A percentile compares a stretch with the other conserved stretches of the same genome.
These are phyloP conservation scores for Pascua guehoae DNA, from an alignment of 1,284 basidiomycete species.

Conservation along the genomic window DNA sequence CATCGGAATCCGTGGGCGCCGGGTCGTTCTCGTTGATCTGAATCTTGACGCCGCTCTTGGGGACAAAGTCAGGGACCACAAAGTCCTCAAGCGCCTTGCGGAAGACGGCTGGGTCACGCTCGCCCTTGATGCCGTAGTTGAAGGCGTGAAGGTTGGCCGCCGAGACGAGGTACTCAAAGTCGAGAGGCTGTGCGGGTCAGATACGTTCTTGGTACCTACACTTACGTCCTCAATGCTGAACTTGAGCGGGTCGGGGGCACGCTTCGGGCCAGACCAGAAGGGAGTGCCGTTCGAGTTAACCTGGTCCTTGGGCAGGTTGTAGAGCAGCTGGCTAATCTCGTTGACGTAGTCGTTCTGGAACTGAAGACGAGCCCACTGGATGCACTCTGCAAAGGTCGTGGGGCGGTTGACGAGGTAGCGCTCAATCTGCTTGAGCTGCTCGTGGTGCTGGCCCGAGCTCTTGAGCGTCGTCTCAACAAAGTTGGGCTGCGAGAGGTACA, in stretches of 20 bases:
- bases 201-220: conserved; percentile 10
- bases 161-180: conserved; percentile 85
- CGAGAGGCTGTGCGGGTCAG: conserved; percentile 61
- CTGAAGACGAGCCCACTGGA: conserved; percentile 91
- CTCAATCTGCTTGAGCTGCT: conserved; percentile 86
- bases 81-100: conserved; percentile 81
- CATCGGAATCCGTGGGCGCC: conserved; percentile 60
- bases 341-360: conserved; percentile 96
- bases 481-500: conserved; percentile 94
- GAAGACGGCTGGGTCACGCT: conserved; percentile 74
- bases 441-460: conserved; percentile 82
- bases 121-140: conserved; percentile 96
- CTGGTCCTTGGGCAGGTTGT: conserved; percentile 91
- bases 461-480: conserved; percentile 88
- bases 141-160: conserved; percentile 96
- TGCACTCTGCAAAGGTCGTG: conserved; percentile 93
- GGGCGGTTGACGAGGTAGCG: conserved; percentile 91
- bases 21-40: conserved; percentile 91
- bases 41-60: conserved; percentile 87
- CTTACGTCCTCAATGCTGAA: conserved; percentile 84
- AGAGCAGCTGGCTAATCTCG: conserved; percentile 87
- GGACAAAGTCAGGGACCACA: conserved; percentile 86
- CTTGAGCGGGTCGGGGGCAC: conserved; percentile 86
- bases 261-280: conserved; percentile 97
- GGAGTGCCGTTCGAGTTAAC: conserved; percentile 85